Conservation (phyloP, 2,329 filamentous ascomycete genomes). For the Curvularia verruculosa region DNA sequence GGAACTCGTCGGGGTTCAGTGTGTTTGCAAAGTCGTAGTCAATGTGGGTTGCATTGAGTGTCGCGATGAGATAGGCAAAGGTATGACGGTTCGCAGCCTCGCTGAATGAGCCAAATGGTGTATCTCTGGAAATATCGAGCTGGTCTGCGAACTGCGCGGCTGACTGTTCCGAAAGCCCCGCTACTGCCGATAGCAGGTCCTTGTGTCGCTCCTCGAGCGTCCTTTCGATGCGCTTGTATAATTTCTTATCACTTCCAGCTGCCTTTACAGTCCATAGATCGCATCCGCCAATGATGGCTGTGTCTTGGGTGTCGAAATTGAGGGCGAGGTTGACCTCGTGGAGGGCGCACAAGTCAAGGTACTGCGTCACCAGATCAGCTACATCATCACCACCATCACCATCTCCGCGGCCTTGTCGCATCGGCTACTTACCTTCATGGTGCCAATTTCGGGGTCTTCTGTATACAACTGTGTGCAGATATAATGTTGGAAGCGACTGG, state of each 20-base stretch:
- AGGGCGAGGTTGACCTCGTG: conserved; percentile 90
- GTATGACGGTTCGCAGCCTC: conserved; percentile 88
- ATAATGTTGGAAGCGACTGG: conserved; percentile 12
- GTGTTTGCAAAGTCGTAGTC: conserved; percentile 98
- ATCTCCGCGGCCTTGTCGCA: conserved; percentile 23
- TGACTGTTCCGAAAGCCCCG: conserved; percentile 83
- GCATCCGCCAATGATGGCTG: conserved; percentile 89
- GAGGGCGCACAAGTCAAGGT: conserved; percentile 87
- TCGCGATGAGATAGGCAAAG: conserved; percentile 95
- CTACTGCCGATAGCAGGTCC: conserved; percentile 82
- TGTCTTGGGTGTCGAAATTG: conserved; percentile 94
- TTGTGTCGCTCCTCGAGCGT: conserved; percentile 91
- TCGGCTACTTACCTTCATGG: conserved; percentile 48
- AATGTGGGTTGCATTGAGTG: conserved; percentile 90
- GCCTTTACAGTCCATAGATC: conserved; percentile 98
- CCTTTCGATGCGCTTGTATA: conserved; percentile 94
- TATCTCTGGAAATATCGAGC: conserved; percentile 81
- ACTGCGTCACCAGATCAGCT: conserved; percentile 62
- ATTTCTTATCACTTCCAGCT: conserved; percentile 91
- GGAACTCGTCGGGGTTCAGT: conserved; percentile 87
- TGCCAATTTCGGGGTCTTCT: conserved; percentile 19
- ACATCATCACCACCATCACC: conserved; percentile 28
- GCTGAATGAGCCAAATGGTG: conserved; percentile 88
- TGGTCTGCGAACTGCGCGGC: conserved; percentile 69
- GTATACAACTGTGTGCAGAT: background rate